Base-by-base conservation (phyloP, 805 yeast genomes). In the Ogataea methanolica region DNA sequence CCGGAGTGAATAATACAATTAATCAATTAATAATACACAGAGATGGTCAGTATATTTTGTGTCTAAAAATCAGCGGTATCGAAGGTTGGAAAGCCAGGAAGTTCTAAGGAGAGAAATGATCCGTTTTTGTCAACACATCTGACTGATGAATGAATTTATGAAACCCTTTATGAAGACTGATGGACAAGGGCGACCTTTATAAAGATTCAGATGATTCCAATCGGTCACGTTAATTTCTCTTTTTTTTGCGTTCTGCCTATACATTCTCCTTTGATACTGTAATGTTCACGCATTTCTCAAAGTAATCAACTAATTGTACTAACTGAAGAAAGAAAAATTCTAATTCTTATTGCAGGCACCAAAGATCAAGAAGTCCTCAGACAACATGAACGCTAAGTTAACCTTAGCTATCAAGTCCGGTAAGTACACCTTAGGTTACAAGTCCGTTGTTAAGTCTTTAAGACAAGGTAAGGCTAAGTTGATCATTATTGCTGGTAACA, bases 401-500 rank as follows among this genome's bases (percentile, higher is more conserved):
- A 95, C 96, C 74, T 86, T 94, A 75, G 92, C 88, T 70, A 87
- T 94, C 82, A 94, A 91, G 83, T 91, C 98, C 69, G 99, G 99
- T 83, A 94, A 94, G 81, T 92, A 89, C 85, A 86, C 97, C 88
- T 86, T 94, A 69, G 99, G 99, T 73, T 94, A 90, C 96, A 92
- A 92, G 83, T 88, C 97, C 65, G 92, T 95, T 74, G 85, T 94
- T 76, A 94, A 94, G 88, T 79, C 98, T 66, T 82, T 94, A 74
- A 91, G 99, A 83, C 88, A 88, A 75, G 97, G 97, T 73, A 92
- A 92, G 85, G 96, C 99, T 67, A 94, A 94, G 88, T 85, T 94
- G 76, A 80, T 94, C 73, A 86, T 94, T 80, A 83, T 94, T 70
- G 96, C 99, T 69, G 94, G 95, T 74, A 94, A 94, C 94, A 94